These are phyloP conservation scores for Microthlaspi erraticum DNA, from an alignment of 345 rosid species.

Conservation along the genomic window DNA sequence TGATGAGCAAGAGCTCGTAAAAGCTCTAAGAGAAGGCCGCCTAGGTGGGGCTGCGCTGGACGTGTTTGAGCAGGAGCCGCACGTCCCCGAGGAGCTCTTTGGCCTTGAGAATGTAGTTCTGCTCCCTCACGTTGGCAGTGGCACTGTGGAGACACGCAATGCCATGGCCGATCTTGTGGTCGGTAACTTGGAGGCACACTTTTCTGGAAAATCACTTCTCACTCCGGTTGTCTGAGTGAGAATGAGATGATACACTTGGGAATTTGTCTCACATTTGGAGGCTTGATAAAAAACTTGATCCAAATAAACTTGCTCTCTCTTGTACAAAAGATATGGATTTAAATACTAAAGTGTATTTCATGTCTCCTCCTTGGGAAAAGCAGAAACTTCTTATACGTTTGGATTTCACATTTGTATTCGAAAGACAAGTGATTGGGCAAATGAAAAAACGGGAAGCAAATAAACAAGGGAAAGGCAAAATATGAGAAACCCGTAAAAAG, in stretches of 20 bases:
- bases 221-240: slow-evolving; percentile 52
- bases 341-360: not conserved
- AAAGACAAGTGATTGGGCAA: no score
- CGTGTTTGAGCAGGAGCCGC: slow-evolving; percentile 64
- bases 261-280: slow-evolving; percentile 5
- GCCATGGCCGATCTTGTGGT: slow-evolving; percentile 64
- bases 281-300: slow-evolving; percentile 18
- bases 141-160: slow-evolving; percentile 55
- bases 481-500: not conserved
- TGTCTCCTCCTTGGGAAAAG: not conserved
- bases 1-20: slow-evolving; percentile 64
- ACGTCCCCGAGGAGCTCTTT: slow-evolving; percentile 63
- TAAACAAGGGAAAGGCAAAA: not conserved
- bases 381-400: no score
- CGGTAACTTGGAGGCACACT: slow-evolving; percentile 59
- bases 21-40: slow-evolving; percentile 65
- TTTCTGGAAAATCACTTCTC: slow-evolving; percentile 49
- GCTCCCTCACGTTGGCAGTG: slow-evolving; percentile 72
- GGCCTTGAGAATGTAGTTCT: slow-evolving; percentile 70
- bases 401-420: no score
- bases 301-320: slow-evolving; percentile 19
- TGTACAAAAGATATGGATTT: slow-evolving; percentile 8
- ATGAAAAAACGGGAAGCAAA: not conserved
- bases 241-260: no score
- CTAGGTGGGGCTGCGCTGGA: slow-evolving; percentile 74